phyloP scores from a whole-genome alignment of 495 filamentous ascomycete genomes.

The Xylaria scruposa region DNA sequence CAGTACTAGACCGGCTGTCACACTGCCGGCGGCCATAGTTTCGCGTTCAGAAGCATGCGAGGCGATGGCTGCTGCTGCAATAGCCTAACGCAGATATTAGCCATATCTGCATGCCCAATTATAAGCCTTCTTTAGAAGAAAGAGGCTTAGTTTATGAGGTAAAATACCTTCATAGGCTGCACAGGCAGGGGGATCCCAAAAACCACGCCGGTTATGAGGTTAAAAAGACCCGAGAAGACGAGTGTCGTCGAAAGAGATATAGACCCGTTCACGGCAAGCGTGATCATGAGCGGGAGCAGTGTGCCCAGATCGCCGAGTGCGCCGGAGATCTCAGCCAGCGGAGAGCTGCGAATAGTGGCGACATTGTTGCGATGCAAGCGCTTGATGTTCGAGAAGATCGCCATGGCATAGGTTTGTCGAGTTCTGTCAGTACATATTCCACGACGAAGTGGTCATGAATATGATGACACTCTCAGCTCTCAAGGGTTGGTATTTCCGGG shows the following conservation, averaged over 20 bases:
- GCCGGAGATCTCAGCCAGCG: slow-evolving; percentile 85
- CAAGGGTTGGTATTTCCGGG: neutral
- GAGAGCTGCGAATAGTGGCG: slow-evolving; percentile 51
- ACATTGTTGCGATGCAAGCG: slow-evolving; percentile 54
- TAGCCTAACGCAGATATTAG: slow-evolving; percentile 63
- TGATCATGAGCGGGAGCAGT: slow-evolving; percentile 85
- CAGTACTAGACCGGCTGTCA: slow-evolving; percentile 73
- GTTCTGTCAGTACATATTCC: slow-evolving; percentile 11
- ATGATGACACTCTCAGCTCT: neutral
- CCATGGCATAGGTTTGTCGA: slow-evolving; percentile 25
- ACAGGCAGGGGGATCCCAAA: slow-evolving; percentile 90
- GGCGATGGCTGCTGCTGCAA: slow-evolving; percentile 84
- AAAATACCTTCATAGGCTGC: slow-evolving; percentile 76
- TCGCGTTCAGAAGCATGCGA: slow-evolving; percentile 66
- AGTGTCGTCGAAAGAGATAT: slow-evolving; percentile 85
- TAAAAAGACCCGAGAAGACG: slow-evolving; percentile 85
- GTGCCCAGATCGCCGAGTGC: slow-evolving; percentile 91
- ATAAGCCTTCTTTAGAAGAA: too few relatives aligned
- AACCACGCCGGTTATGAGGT: slow-evolving; percentile 77
- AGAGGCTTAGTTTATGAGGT: neutral
- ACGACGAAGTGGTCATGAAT: neutral
- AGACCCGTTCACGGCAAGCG: slow-evolving; percentile 73
- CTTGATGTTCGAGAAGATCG: slow-evolving; percentile 38
- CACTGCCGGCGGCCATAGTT: slow-evolving; percentile 80
- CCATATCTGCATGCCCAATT: slow-evolving; percentile 10